Percentiles rank a stretch among this genome's conserved stretches.
Conservation (phyloP, 257 asterid genomes). For the Nicotiana paniculata region DNA sequence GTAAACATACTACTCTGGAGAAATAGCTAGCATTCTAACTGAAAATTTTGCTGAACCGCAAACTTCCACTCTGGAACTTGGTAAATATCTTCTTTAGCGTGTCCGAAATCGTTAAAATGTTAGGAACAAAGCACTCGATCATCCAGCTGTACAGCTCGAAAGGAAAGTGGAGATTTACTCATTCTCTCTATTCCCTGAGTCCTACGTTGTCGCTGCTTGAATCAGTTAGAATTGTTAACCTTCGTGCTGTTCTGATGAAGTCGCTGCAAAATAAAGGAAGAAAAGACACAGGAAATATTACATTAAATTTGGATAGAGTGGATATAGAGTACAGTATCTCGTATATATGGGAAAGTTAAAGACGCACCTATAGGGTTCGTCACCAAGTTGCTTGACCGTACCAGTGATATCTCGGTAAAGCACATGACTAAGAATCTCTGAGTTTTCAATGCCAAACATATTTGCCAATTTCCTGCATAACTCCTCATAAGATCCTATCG, state of each 20-base stretch:
- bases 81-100: background rate
- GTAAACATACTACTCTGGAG: background rate
- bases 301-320: background rate
- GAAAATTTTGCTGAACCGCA: background rate
- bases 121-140: constrained; percentile 21
- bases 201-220: constrained; percentile 49
- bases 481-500: constrained; percentile 60
- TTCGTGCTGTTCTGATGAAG: constrained; percentile 44
- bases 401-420: constrained; percentile 53
- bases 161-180: constrained; percentile 15
- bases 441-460: constrained; percentile 47
- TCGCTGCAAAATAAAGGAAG: constrained; percentile 38
- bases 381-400: constrained; percentile 48
- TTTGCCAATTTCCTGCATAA: constrained; percentile 43
- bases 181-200: constrained; percentile 24
- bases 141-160: constrained; percentile 23
- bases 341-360: background rate
- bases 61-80: background rate
- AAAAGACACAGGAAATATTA: background rate
- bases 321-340: background rate
- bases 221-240: constrained; percentile 55
- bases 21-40: background rate
- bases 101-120: constrained; percentile 1
- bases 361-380: constrained; percentile 58
- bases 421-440: constrained; percentile 49